These are phyloP conservation scores for Carallia pectinifolia DNA, from an alignment of 345 rosid species.

Conservation along the genomic window DNA sequence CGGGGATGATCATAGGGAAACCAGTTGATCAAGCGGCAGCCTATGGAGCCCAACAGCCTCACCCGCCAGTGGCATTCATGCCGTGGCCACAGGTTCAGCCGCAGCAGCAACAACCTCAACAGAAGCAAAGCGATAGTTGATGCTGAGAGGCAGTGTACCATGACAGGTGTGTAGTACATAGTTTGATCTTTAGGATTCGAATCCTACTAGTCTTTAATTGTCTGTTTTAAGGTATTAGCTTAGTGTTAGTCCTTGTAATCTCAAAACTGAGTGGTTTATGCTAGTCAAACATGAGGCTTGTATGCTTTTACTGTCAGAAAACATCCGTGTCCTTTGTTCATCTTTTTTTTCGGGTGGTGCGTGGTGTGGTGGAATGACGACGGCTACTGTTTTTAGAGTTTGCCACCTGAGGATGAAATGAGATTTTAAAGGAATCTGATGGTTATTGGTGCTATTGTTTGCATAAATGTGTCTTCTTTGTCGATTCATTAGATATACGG, in stretches of 20 bases:
- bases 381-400: no score
- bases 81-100: slow-evolving; percentile 40
- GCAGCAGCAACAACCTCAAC: slow-evolving; percentile 25
- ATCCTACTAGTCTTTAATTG: neutral
- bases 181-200: neutral
- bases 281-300: slow-evolving; percentile 11
- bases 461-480: no score
- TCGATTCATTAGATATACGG: no score
- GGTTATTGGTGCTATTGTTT: no score
- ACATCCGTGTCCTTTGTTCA: no score
- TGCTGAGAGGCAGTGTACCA: neutral
- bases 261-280: neutral
- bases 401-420: no score
- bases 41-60: slow-evolving; percentile 44
- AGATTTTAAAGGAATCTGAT: no score
- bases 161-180: neutral
- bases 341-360: no score
- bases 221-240: slow-evolving; percentile 2
- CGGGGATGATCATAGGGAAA: slow-evolving; percentile 43
- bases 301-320: neutral
- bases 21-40: slow-evolving; percentile 35
- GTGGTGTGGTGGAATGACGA: no score
- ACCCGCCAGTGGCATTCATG: slow-evolving; percentile 31
- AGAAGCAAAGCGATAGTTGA: slow-evolving; percentile 17
- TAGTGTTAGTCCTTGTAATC: neutral